phyloP scores from a whole-genome alignment of 495 filamentous ascomycete species.

The Lindgomyces ingoldianus region DNA sequence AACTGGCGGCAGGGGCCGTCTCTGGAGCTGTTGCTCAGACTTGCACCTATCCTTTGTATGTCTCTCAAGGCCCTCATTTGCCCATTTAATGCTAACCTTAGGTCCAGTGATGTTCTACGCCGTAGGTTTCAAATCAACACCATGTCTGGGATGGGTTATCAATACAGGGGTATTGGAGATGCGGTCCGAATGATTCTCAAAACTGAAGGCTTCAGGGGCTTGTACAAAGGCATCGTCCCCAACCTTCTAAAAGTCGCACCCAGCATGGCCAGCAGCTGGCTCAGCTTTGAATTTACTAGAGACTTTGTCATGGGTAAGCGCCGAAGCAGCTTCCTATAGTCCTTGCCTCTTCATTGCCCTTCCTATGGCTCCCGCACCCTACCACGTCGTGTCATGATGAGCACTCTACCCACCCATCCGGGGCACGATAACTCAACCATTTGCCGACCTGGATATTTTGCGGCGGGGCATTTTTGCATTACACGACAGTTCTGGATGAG shows the following conservation, averaged over 20 bases:
- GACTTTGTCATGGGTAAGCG: slow-evolving; percentile 68
- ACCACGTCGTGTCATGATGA: not conserved
- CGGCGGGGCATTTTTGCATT: not conserved
- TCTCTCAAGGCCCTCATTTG: slow-evolving; percentile 44
- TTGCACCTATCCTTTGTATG: slow-evolving; percentile 91
- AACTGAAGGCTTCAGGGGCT: slow-evolving; percentile 72
- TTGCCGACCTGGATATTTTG: not conserved
- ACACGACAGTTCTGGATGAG: too few species aligned
- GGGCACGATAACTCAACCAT: too few species aligned
- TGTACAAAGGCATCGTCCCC: slow-evolving; percentile 92
- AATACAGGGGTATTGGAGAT: slow-evolving; percentile 84
- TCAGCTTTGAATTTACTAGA: slow-evolving; percentile 90
- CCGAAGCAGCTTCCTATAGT: slow-evolving; percentile 19
- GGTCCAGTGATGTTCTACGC: slow-evolving; percentile 81
- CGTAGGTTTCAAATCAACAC: slow-evolving; percentile 98
- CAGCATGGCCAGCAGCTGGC: slow-evolving; percentile 97
- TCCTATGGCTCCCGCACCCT: not conserved
- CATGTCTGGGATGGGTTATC: slow-evolving; percentile 97
- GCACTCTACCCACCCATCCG: not conserved
- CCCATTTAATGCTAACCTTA: slow-evolving; percentile 17
- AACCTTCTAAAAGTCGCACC: slow-evolving; percentile 96
- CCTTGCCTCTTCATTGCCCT: not conserved
- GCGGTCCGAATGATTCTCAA: slow-evolving; percentile 77
- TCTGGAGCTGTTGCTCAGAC: slow-evolving; percentile 96
- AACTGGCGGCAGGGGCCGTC: slow-evolving; percentile 84